Percentiles rank a stretch among this genome's conserved stretches.
Evolutionary conservation across 1,284 basidiomycete species (phyloP).

Genomic region (Earliella scabrosa): DNA sequence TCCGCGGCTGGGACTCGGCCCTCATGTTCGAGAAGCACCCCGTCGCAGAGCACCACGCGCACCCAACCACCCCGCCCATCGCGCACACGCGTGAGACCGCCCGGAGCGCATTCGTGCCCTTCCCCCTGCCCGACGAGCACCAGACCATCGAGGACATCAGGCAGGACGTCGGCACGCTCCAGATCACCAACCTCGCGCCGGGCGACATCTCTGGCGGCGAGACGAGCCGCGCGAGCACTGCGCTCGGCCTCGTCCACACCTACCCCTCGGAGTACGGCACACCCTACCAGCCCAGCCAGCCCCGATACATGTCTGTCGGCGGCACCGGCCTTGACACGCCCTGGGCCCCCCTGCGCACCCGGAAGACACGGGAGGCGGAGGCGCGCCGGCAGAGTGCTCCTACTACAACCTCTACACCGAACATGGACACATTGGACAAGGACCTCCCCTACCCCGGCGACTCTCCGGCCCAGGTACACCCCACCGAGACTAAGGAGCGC

Average conservation of each 20-base stretch:
- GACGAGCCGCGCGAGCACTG: constrained; percentile 35
- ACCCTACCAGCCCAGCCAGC: constrained; percentile 24
- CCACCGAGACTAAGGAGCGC: not conserved
- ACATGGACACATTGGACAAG: not conserved
- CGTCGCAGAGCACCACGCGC: constrained; percentile 4
- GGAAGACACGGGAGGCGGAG: not conserved
- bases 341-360: constrained; percentile 24
- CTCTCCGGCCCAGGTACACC: not conserved
- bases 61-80: constrained; percentile 16
- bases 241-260: constrained; percentile 21
- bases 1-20: not conserved
- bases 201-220: constrained; percentile 47
- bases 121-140: constrained; percentile 24
- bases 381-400: too few species aligned
- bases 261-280: constrained; percentile 27
- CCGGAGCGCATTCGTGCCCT: constrained; percentile 30
- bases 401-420: too few species aligned
- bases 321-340: constrained; percentile 28
- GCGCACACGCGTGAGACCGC: constrained; percentile 9
- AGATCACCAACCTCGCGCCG: constrained; percentile 45
- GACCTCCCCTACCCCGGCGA: constrained; percentile 28
- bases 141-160: constrained; percentile 36
- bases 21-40: constrained; percentile 2
- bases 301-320: constrained; percentile 29
- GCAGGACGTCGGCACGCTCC: constrained; percentile 41